Evolutionary conservation across 176 grass and related monocot genomes (phyloP).

Genomic region (Phyllostachys edulis): DNA sequence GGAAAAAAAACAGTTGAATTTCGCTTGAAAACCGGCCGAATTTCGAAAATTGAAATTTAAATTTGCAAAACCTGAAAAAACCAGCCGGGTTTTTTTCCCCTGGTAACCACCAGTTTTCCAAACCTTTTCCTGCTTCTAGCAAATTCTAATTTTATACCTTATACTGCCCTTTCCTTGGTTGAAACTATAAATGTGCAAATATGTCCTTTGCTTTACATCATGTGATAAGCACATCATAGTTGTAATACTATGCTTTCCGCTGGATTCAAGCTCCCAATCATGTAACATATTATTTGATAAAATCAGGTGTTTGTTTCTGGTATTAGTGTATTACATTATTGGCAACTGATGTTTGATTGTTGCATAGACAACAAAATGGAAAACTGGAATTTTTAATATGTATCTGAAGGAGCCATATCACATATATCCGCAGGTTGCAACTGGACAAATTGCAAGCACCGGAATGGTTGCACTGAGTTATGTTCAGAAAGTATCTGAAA

Average conservation of each 20-base stretch:
- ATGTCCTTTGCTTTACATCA: neutral
- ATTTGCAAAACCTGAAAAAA: no score
- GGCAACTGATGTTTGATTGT: neutral
- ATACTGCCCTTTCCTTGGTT: neutral
- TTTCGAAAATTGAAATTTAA: no score
- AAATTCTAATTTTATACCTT: neutral
- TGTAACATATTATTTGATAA: neutral
- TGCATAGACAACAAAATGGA: constrained; percentile 13
- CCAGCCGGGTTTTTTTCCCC: no score
- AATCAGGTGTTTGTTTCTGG: neutral
- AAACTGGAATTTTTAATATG: neutral
- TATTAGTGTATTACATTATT: neutral
- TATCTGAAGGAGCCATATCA: constrained; percentile 6
- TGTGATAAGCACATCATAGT: neutral
- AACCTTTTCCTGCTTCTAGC: neutral
- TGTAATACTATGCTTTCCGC: neutral
- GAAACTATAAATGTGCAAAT: constrained; percentile 10
- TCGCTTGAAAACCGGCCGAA: no score
- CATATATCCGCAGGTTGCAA: constrained; percentile 63
- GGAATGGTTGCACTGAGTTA: constrained; percentile 65
- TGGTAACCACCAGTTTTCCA: neutral
- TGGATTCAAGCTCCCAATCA: neutral
- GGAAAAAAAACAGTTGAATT: no score
- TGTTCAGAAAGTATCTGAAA: constrained; percentile 22
- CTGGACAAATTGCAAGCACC: constrained; percentile 59